A percentile compares a stretch with the other conserved stretches of the same genome.
Evolutionary conservation across 805 yeast species (phyloP).

Genomic region (Starmerella stigmatis): DNA sequence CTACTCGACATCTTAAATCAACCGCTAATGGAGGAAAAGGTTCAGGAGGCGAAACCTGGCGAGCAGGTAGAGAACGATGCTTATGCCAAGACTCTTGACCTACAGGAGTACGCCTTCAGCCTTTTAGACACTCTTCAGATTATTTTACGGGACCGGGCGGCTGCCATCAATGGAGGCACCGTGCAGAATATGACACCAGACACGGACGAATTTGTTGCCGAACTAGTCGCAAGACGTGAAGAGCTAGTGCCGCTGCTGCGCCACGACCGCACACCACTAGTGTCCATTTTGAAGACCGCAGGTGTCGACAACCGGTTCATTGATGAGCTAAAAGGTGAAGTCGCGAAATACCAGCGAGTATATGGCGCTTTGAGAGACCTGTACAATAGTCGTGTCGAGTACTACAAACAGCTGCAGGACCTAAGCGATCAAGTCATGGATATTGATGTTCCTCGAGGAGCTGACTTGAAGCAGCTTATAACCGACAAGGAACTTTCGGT

Average conservation of each 20-base stretch:
- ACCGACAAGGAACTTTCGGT: slow-evolving; percentile 23
- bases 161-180: slow-evolving; percentile 33
- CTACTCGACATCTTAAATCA: slow-evolving; percentile 12
- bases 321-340: slow-evolving; percentile 32
- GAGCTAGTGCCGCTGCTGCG: slow-evolving; percentile 11
- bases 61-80: slow-evolving; percentile 50
- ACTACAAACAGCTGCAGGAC: slow-evolving; percentile 74
- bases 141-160: slow-evolving; percentile 34
- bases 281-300: background rate
- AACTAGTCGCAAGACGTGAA: slow-evolving; percentile 23
- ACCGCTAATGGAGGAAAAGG: slow-evolving; percentile 21
- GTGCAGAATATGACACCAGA: slow-evolving; percentile 13
- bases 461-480: slow-evolving; percentile 24
- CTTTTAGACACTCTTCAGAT: slow-evolving; percentile 31
- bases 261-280: slow-evolving; percentile 7
- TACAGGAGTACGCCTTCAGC: slow-evolving; percentile 53
- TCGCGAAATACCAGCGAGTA: slow-evolving; percentile 38
- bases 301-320: background rate
- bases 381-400: slow-evolving; percentile 70
- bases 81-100: slow-evolving; percentile 60
- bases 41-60: slow-evolving; percentile 5
- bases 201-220: slow-evolving; percentile 22
- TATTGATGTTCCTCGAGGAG: slow-evolving; percentile 31
- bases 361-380: slow-evolving; percentile 46
- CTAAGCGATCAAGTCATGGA: slow-evolving; percentile 72